Percentiles rank a stretch among this genome's conserved stretches.
These are phyloP conservation scores for Prunus davidiana DNA, from an alignment of 306 rosid species.

Conservation along the genomic window DNA sequence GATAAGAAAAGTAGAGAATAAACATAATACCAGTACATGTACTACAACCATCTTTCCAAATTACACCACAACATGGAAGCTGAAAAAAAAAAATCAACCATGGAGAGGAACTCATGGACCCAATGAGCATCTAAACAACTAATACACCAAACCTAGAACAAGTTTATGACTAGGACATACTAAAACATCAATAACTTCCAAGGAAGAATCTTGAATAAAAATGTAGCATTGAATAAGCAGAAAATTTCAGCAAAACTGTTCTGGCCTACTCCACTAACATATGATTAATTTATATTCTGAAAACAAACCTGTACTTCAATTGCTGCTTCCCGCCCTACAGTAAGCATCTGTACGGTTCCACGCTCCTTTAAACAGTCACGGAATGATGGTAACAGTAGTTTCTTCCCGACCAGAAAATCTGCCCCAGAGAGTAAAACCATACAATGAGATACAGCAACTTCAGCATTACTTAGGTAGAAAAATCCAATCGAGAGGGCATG, in stretches of 20 bases:
- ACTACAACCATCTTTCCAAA: background rate
- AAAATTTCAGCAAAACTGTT: background rate
- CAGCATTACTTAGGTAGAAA: constrained; percentile 63
- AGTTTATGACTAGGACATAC: background rate
- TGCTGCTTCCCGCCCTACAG: constrained; percentile 91
- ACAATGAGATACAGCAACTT: constrained; percentile 67
- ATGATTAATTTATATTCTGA: constrained; percentile 13
- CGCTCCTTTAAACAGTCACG: constrained; percentile 88
- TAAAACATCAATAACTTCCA: background rate
- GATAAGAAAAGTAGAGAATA: background rate
- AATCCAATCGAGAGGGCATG: constrained; percentile 64
- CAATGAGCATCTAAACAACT: background rate
- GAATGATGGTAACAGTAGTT: constrained; percentile 81
- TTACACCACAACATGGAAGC: background rate
- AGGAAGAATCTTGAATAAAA: background rate
- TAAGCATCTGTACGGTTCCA: constrained; percentile 92
- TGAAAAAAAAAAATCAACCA: no score
- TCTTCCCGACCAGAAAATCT: constrained; percentile 88
- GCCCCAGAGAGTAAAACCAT: constrained; percentile 77
- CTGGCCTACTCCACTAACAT: constrained; percentile 1
- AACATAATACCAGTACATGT: background rate
- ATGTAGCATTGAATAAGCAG: background rate
- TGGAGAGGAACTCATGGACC: background rate
- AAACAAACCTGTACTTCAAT: constrained; percentile 89
- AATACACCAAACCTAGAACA: background rate